Conservation (phyloP, 1,284 basidiomycete genomes). For the Pyrrhoderma noxium region DNA sequence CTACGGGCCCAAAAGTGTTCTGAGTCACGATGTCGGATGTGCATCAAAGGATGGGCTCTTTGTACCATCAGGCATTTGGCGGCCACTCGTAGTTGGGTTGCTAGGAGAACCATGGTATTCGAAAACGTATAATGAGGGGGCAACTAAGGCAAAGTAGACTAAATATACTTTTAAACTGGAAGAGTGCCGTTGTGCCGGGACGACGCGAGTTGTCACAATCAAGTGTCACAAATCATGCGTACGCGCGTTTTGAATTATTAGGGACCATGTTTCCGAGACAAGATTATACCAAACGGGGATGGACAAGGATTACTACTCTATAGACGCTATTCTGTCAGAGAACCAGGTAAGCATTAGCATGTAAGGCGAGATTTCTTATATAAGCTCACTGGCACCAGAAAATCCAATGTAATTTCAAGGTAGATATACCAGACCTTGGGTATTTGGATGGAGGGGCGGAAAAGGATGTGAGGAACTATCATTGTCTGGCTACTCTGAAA, state of each 20-base stretch:
- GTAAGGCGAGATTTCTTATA: neutral
- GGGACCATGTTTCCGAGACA: too few relatives aligned
- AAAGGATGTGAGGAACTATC: slow-evolving; percentile 47
- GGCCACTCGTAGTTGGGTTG: slow-evolving; percentile 20
- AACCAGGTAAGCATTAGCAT: slow-evolving; percentile 58
- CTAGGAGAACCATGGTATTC: slow-evolving; percentile 14
- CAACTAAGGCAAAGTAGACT: neutral
- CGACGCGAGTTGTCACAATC: slow-evolving; percentile 9
- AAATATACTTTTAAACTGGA: neutral
- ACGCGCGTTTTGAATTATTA: too few relatives aligned
- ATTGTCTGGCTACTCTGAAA: neutral
- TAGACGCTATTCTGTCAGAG: slow-evolving; percentile 82
- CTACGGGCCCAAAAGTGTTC: slow-evolving; percentile 18
- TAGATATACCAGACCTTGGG: slow-evolving; percentile 79
- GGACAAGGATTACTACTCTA: slow-evolving; percentile 85
- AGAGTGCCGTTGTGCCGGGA: neutral
- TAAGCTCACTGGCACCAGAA: slow-evolving; percentile 43
- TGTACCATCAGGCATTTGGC: slow-evolving; percentile 15
- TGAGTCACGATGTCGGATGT: slow-evolving; percentile 13
- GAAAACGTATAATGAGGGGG: neutral
- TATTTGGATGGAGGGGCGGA: slow-evolving; percentile 81
- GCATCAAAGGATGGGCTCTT: slow-evolving; percentile 9
- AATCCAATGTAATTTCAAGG: slow-evolving; percentile 83
- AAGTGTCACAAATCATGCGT: too few relatives aligned
- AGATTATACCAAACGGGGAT: slow-evolving; percentile 31